Percentiles rank a stretch among this genome's conserved stretches.
phyloP scores from a whole-genome alignment of 495 filamentous ascomycete genomes.

The Amniculicola lignicola region DNA sequence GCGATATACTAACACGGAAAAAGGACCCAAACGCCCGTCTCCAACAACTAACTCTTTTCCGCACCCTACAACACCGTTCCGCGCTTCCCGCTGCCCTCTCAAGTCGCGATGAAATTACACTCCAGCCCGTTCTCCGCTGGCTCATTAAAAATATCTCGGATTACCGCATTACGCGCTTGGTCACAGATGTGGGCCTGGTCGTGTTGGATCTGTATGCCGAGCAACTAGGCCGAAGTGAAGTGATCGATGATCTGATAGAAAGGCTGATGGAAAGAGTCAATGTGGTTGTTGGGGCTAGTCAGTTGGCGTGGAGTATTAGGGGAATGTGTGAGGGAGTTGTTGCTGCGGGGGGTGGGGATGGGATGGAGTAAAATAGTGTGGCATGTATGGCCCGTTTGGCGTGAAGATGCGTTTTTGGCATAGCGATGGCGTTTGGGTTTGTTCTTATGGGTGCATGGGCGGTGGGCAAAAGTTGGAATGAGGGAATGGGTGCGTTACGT shows the following conservation, averaged over 20 bases:
- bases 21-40: constrained; percentile 21
- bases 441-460: neutral
- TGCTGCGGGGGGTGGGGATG: constrained; percentile 34
- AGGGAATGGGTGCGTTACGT: neutral
- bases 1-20: neutral
- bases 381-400: neutral
- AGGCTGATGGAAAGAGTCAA: constrained; percentile 65
- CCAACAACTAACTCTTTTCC: constrained; percentile 66
- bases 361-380: neutral
- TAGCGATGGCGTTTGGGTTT: constrained; percentile 23
- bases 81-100: constrained; percentile 78
- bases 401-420: constrained; percentile 9
- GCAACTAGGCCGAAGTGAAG: constrained; percentile 67
- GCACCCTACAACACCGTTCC: constrained; percentile 80
- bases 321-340: constrained; percentile 83
- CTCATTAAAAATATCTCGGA: constrained; percentile 71
- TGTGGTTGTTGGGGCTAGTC: constrained; percentile 73
- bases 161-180: constrained; percentile 70
- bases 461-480: neutral
- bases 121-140: constrained; percentile 83
- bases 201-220: constrained; percentile 84
- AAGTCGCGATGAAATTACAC: constrained; percentile 74
- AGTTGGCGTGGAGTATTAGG: constrained; percentile 69
- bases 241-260: constrained; percentile 66
- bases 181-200: constrained; percentile 73